Base-by-base conservation (phyloP, 2,329 filamentous ascomycete species). In the Nigrospora osmanthi region DNA sequence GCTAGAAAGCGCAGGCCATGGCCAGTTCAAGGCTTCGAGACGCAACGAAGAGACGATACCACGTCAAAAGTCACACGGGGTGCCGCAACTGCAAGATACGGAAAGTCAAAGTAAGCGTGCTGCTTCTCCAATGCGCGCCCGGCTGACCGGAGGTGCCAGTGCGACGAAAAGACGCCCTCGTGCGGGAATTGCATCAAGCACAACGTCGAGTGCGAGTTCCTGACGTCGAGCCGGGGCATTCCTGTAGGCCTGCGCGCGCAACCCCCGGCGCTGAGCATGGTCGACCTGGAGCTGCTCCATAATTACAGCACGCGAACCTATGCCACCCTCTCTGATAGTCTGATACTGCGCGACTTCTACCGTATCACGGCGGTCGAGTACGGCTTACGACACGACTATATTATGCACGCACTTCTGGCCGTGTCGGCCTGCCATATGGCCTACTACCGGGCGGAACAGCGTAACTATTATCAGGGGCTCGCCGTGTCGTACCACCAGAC, bases 261-360 rank as follows among this genome's bases (percentile, higher is more conserved):
- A 28, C 15, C 23, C 38, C 23, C 6, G 23, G 6, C 23, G 5
- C 37, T 60, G n/a, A 56, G 59, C 32, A 47, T 66, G 6, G 41
- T 54, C 11, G 62, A 66, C 42, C 50, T 68, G 16, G 65, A 69
- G 42, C 52, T 70, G 6, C 52, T 69, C 2, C 65, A 70, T 44
- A 62, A 69, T 44, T 69, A 60, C 43, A 56, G 55, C 28, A 63
- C 58, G 1, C 61, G 61, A 6, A 70, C 67, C 2, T 59, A 54
- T 13, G 57, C 58, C 38, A 66, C 65, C 4, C 50, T 69, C 13
- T 58, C 60, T 7, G 55, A 52, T 3, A 52, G 58, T 34, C 53
- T 59, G 3, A 38, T 49, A 2, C 41, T 67, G 3, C 23, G 30
- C 10, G 54, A 54, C 10, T 49, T 68, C 4, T 68, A 63, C 61